Base-by-base conservation (phyloP, 2,329 filamentous ascomycete species). In the Monilinia vaccinii-corymbosi region DNA sequence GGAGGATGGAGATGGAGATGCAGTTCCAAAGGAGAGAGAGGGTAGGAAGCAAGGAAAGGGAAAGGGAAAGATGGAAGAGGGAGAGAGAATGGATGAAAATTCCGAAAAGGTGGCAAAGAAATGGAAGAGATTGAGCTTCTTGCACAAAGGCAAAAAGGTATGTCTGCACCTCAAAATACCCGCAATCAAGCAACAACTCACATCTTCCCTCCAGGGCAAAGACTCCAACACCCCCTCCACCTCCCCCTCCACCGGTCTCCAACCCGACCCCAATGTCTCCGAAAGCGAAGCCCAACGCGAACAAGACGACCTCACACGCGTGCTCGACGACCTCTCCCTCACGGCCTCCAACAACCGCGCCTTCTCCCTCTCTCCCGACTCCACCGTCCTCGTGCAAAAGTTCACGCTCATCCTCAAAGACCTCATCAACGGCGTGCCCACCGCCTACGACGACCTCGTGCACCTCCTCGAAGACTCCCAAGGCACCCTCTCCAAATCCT, bases 391-490 rank as follows among this genome's bases (percentile, higher is more conserved):
- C 34, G 82, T 96, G 56, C 82, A 85, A 58, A 84, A 86, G 63
- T 99, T 99, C 79, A 95, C 91, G 1, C 79, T 91, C 60, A 86
- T 97, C 38, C 88, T 99, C 70, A 94, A 93, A 71, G 94, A 99
- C 72, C 82, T 97, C 18, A 83, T 94, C 69, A 92, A 91, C 71
- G 94, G 94, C 63, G 94, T 91, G 1, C 94, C 94, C 3, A 97
- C 93, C 0, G 94, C 94, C 3, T 96, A 95, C 73, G 81, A 88
- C 70, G 94, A 99, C 72, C 85, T 99, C n/a, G 84, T 78, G 3
- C 69, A 71, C 16, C 78, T 87, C 25, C 73, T 87, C 47, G 81
- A 85, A 61, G 82, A 86, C 70, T 79, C 79, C 62, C 81, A 86
- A 69, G 80, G 81, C 61, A 75, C 79, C n/a, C 76, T 87, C n/a